A percentile compares a stretch with the other conserved stretches of the same genome.
Conservation (phyloP, 441 rosid species). For the Geranium incanum region DNA sequence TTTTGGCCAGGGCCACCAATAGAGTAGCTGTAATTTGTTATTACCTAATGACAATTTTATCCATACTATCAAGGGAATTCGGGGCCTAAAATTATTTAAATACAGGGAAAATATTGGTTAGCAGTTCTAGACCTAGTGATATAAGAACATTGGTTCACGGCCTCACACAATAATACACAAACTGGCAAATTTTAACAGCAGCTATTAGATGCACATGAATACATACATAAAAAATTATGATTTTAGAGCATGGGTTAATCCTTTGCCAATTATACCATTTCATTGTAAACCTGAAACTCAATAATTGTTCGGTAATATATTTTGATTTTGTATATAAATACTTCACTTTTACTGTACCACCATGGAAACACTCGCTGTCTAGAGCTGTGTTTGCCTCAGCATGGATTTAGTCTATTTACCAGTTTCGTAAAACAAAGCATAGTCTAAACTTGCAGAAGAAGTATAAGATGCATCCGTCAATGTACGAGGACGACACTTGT, state of each 20-base stretch:
- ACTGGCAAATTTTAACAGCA: not conserved
- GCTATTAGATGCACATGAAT: not conserved
- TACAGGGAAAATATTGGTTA: not conserved
- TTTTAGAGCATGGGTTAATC: not conserved
- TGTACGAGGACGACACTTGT: constrained; percentile 28
- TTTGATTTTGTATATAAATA: not conserved
- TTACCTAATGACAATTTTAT: not conserved
- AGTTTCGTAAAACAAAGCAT: constrained; percentile 6
- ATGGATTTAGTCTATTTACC: constrained; percentile 11
- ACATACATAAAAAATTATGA: not conserved
- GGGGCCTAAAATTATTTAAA: not conserved
- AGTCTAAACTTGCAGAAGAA: constrained; percentile 33
- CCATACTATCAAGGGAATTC: not conserved
- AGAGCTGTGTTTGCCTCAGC: not conserved
- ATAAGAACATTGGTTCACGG: not conserved
- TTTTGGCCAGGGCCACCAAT: not conserved
- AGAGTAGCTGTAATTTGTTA: not conserved
- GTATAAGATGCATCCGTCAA: constrained; percentile 36
- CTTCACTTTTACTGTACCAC: not conserved
- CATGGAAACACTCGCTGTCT: not conserved
- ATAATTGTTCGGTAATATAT: not conserved
- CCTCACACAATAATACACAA: not conserved
- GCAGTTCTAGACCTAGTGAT: not conserved
- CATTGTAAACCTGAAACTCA: not conserved
- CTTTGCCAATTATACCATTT: not conserved